Conservation (phyloP, 257 asterid genomes). For the Solanum virginianum region DNA sequence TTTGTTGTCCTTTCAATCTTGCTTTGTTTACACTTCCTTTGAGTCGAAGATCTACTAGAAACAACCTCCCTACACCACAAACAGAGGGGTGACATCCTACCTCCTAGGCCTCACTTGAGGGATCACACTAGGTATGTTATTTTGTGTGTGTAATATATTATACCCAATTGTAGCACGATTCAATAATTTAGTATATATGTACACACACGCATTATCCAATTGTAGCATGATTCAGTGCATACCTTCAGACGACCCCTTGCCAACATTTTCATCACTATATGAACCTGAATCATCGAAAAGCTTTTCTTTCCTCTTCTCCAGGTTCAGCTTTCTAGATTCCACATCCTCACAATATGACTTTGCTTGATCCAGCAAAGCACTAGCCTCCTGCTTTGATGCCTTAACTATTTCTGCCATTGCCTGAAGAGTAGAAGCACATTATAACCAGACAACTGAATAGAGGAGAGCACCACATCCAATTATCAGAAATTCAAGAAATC, state of each 20-base stretch:
- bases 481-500: not conserved
- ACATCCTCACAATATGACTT: slow-evolving; percentile 44
- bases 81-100: not conserved
- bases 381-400: slow-evolving; percentile 70
- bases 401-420: slow-evolving; percentile 82
- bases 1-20: not conserved
- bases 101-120: not conserved
- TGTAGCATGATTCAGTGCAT: slow-evolving; percentile 7
- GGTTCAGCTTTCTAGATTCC: slow-evolving; percentile 15
- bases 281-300: slow-evolving; percentile 8
- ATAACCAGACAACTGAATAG: not conserved
- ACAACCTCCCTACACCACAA: not conserved
- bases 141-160: not conserved
- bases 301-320: slow-evolving; percentile 27
- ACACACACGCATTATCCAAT: not conserved
- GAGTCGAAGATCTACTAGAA: not conserved
- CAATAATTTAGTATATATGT: not conserved
- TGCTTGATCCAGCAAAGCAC: slow-evolving; percentile 45
- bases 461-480: not conserved
- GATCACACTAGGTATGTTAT: not conserved
- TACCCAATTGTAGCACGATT: not conserved
- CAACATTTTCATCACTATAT: slow-evolving; percentile 9
- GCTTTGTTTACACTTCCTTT: not conserved
- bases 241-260: slow-evolving; percentile 18
- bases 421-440: slow-evolving; percentile 16